Evolutionary conservation across 768 basidiomycete species (phyloP).

Genomic region (Auricularia auricula-judae): DNA sequence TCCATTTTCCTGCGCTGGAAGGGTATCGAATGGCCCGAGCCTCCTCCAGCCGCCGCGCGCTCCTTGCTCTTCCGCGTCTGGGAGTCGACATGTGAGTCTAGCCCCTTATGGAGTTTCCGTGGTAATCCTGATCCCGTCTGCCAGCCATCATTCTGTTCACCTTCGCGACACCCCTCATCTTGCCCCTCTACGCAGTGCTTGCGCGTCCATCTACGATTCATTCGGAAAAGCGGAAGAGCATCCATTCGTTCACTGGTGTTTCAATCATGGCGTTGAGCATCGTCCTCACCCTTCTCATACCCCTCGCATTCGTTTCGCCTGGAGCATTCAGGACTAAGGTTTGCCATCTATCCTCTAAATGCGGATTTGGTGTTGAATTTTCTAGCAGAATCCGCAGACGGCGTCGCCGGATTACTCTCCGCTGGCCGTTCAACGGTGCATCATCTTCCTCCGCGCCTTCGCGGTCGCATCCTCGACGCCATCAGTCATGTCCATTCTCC

Average conservation of each 20-base stretch:
- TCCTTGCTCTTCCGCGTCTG: not conserved
- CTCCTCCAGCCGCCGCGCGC: not conserved
- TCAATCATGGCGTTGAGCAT: slow-evolving; percentile 38
- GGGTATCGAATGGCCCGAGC: not conserved
- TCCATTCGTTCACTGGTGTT: slow-evolving; percentile 48
- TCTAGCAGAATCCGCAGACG: slow-evolving; percentile 23
- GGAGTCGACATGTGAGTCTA: not conserved
- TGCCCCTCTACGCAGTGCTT: not conserved
- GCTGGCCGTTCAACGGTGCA: slow-evolving; percentile 46
- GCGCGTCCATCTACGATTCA: slow-evolving; percentile 16
- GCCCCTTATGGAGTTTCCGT: not conserved
- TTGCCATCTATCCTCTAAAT: slow-evolving; percentile 4
- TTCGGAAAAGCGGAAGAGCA: slow-evolving; percentile 31
- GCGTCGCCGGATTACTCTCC: slow-evolving; percentile 36
- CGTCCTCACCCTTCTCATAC: slow-evolving; percentile 42
- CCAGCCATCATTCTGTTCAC: not conserved
- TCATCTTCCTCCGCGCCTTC: slow-evolving; percentile 30
- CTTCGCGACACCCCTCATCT: slow-evolving; percentile 1
- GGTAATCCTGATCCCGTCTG: not conserved
- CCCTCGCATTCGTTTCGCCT: slow-evolving; percentile 42
- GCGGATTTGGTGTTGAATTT: slow-evolving; percentile 7
- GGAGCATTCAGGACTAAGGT: slow-evolving; percentile 28
- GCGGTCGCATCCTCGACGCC: slow-evolving; percentile 37
- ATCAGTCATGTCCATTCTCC: slow-evolving; percentile 21
- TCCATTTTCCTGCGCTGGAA: not conserved